These are phyloP conservation scores for Glycine tomentella DNA, from an alignment of 306 rosid genomes.

Conservation along the genomic window DNA sequence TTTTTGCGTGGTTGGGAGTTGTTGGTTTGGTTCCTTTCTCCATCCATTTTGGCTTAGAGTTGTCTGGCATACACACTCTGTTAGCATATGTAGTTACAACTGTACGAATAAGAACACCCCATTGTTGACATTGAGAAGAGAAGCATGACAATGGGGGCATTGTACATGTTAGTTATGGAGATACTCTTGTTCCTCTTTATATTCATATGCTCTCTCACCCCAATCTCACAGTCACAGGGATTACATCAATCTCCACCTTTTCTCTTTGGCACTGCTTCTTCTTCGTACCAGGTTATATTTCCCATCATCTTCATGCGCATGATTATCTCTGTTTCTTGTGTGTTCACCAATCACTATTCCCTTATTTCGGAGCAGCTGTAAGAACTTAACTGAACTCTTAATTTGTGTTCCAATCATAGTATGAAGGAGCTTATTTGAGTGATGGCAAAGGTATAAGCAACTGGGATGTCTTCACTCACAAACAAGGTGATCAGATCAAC, in stretches of 20 bases:
- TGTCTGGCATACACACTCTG: too few relatives aligned
- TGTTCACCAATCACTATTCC: constrained; percentile 6
- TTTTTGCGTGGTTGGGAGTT: too few relatives aligned
- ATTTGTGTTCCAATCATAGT: constrained; percentile 44
- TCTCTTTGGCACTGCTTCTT: constrained; percentile 77
- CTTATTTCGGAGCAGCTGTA: background rate
- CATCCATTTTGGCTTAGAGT: too few relatives aligned
- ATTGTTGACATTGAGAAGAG: background rate
- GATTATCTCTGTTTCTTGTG: background rate
- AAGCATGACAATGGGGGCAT: background rate
- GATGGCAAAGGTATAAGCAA: constrained; percentile 75
- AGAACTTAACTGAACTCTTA: background rate
- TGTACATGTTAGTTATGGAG: constrained; percentile 9
- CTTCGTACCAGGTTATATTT: constrained; percentile 70
- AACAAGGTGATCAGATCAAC: constrained; percentile 51
- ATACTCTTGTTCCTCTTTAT: background rate
- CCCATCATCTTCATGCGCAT: background rate
- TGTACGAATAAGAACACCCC: too few relatives aligned
- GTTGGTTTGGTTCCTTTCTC: too few relatives aligned
- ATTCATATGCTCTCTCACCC: background rate
- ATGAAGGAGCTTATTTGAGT: constrained; percentile 71
- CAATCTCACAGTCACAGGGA: constrained; percentile 15
- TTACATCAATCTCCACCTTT: constrained; percentile 45
- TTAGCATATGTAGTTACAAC: too few relatives aligned
- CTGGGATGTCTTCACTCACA: constrained; percentile 79